These are phyloP conservation scores for Fusarium pininemorale DNA, from an alignment of 2,329 filamentous ascomycete genomes.

Conservation along the genomic window DNA sequence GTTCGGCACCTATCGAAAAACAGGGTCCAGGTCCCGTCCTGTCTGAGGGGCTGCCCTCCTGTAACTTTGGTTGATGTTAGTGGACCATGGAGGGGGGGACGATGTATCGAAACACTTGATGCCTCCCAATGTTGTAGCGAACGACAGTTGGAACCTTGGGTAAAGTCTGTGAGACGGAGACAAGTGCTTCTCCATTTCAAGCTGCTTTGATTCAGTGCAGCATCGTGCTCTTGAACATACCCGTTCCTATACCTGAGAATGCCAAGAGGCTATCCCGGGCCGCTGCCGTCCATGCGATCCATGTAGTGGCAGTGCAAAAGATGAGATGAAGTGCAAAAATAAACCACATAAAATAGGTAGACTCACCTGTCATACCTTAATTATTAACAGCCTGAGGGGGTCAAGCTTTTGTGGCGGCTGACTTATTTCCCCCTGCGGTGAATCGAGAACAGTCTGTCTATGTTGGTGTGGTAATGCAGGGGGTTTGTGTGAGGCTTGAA, in stretches of 20 bases:
- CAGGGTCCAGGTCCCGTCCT: not conserved
- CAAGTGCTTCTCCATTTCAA: not conserved
- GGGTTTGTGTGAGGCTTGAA: not conserved
- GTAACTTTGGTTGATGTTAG: conserved; percentile 11
- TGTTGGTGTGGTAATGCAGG: not conserved
- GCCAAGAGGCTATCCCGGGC: conserved; percentile 28
- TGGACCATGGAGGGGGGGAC: not conserved
- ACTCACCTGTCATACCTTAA: not conserved
- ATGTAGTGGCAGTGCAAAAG: conserved; percentile 27
- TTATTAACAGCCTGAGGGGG: not conserved
- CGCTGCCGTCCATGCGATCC: conserved; percentile 23
- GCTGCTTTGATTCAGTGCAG: not conserved
- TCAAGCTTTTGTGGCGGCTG: conserved; percentile 4
- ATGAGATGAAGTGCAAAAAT: conserved; percentile 2
- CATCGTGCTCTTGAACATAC: not conserved
- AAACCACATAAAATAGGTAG: not conserved
- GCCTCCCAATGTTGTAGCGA: not conserved
- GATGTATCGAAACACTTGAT: not conserved
- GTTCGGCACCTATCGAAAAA: not conserved
- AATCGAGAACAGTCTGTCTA: not conserved
- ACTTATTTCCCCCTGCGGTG: not conserved
- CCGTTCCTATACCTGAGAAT: not conserved
- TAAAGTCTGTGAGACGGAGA: not conserved
- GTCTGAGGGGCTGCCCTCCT: conserved; percentile 5
- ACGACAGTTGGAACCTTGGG: not conserved